phyloP scores from a whole-genome alignment of 768 basidiomycete genomes.

The Boletus barrowsii region DNA sequence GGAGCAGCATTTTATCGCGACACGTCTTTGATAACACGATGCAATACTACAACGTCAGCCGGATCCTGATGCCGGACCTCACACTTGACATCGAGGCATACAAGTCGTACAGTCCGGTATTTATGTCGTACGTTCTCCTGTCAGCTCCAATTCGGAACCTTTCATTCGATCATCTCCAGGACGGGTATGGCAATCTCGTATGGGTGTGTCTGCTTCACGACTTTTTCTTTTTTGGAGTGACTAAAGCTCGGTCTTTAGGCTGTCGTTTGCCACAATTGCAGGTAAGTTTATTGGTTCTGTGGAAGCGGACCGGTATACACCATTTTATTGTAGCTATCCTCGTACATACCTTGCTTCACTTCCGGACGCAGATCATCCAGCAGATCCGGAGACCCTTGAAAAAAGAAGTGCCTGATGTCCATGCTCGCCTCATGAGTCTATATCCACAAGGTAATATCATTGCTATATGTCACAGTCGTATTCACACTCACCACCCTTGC shows the following conservation, averaged over 20 bases:
- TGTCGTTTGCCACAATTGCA: constrained; percentile 81
- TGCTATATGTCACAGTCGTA: not conserved
- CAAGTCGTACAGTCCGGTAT: constrained; percentile 55
- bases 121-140: constrained; percentile 39
- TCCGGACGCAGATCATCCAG: constrained; percentile 74
- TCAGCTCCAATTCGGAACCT: not conserved
- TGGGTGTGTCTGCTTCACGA: constrained; percentile 12
- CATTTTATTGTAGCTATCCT: constrained; percentile 20
- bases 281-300: constrained; percentile 31
- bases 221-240: not conserved
- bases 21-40: constrained; percentile 61
- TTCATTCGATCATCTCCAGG: constrained; percentile 10
- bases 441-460: constrained; percentile 47
- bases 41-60: constrained; percentile 52
- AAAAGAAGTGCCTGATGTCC: constrained; percentile 78
- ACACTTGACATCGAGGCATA: constrained; percentile 57
- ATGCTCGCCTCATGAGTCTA: constrained; percentile 74
- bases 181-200: constrained; percentile 32
- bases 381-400: constrained; percentile 63
- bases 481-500: not conserved
- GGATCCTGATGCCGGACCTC: constrained; percentile 49
- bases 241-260: constrained; percentile 36
- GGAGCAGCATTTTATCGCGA: constrained; percentile 53
- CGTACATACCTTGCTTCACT: constrained; percentile 48
- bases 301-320: not conserved